phyloP scores from a whole-genome alignment of 495 filamentous ascomycete genomes.

The Halenospora varia region DNA sequence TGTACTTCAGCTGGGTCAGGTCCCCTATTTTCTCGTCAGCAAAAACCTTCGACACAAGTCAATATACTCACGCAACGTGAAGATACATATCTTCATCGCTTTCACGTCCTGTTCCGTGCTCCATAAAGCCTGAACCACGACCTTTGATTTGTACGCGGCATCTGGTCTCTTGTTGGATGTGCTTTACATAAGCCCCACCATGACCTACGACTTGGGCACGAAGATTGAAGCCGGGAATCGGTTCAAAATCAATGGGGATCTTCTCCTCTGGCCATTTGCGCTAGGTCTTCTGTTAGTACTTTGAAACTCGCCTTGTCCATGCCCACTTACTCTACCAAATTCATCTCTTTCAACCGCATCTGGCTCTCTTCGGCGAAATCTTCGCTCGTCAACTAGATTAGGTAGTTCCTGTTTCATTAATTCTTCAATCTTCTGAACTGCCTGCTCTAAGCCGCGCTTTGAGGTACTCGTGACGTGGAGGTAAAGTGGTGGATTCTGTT shows the following conservation, averaged over 20 bases:
- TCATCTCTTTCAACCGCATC: conserved; percentile 92
- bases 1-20: conserved; percentile 85
- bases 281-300: conserved; percentile 44
- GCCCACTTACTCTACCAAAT: conserved; percentile 73
- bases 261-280: conserved; percentile 98
- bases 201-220: conserved; percentile 93
- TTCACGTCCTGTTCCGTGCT: conserved; percentile 74
- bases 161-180: conserved; percentile 90
- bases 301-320: too few species aligned
- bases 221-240: conserved; percentile 92
- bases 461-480: conserved; percentile 92
- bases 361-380: conserved; percentile 85
- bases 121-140: conserved; percentile 91
- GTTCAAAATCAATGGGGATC: conserved; percentile 85
- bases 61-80: conserved; percentile 75
- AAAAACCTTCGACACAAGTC: background rate
- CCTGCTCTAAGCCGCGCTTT: conserved; percentile 86
- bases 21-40: conserved; percentile 53
- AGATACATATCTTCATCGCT: conserved; percentile 95
- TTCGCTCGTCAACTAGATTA: conserved; percentile 90
- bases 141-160: conserved; percentile 98
- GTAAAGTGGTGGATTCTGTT: conserved; percentile 85
- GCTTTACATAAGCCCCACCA: conserved; percentile 90
- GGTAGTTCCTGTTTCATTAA: conserved; percentile 95
- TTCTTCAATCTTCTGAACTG: conserved; percentile 80